Base-by-base conservation (phyloP, 345 rosid species). In the Corymbia maculata region DNA sequence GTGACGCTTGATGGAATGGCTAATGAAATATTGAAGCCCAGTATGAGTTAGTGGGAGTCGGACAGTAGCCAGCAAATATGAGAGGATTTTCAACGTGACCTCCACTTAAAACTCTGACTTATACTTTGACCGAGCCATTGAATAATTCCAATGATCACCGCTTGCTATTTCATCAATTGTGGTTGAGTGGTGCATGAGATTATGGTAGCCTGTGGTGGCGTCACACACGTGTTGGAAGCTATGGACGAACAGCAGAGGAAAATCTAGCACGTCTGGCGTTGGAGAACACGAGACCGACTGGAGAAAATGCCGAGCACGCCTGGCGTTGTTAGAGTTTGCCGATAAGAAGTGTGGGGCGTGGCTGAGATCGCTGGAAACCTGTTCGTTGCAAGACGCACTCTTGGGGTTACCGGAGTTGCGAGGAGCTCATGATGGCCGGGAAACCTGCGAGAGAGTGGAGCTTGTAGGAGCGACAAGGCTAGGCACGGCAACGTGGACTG, bases 61-160 rank as follows among this genome's bases (percentile, higher is more conserved):
- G 28, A 55, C 0, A 0, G 0, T 0, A 55, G 61, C 28, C 61
- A 22, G 61, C 5, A 22, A 0, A 26, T 55, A 55, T 22, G 61
- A 8, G 28, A 55, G 61, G 61, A 55, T 55, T 55, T 4, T 55
- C 26, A 8, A 26, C 61, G 28, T 55, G 61, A 55, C 26, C 61
- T 22, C 0, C 28, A 22, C 28, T 55, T 26, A 55, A 22, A 55
- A 26, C 61, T 55, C 26, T 59, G 66, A 26, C 66, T 10, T 59
- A 24, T 26, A 26, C 14, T 24, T 59, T 59, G 66, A 59, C 66
- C 66, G 9, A 24, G 26, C 66, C 66, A 5, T 9, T 0, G n/a
- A 26, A 59, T 11, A 59, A 59, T 11, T n/a, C 61, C 0, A 59
- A 1, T 59, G 10, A 26, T 59, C 30, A 59, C 1, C n/a, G 28